Conservation (phyloP, 2,329 filamentous ascomycete species). For the Epichloe baconii region DNA sequence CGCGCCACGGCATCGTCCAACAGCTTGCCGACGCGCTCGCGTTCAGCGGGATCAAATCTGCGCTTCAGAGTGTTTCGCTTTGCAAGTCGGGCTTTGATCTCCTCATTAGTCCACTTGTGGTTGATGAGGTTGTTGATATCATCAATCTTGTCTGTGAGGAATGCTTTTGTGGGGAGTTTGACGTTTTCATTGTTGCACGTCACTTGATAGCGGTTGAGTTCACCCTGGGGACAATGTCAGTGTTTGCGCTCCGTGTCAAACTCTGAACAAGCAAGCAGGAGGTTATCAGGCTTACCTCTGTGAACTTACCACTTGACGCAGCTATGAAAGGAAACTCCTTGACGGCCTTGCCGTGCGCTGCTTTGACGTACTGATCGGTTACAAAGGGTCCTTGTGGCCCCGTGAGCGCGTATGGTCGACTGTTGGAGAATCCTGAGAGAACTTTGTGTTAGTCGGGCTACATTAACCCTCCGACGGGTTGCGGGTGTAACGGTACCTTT, state of each 20-base stretch:
- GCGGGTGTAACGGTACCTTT: conserved; percentile 47
- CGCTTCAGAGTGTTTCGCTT: conserved; percentile 55
- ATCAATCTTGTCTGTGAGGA: conserved; percentile 57
- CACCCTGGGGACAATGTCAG: conserved; percentile 37
- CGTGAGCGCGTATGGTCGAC: conserved; percentile 73
- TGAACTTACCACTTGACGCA: conserved; percentile 74
- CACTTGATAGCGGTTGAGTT: conserved; percentile 70
- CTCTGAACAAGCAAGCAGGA: too few species aligned
- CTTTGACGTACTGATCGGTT: conserved; percentile 73
- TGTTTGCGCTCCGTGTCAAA: not conserved
- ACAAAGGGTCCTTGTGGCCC: conserved; percentile 65
- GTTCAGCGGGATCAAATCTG: conserved; percentile 53
- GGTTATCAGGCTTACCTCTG: conserved; percentile 45
- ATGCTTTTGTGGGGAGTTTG: conserved; percentile 58
- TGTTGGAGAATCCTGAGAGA: conserved; percentile 54
- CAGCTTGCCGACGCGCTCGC: conserved; percentile 50
- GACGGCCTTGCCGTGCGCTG: conserved; percentile 70
- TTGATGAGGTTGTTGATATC: conserved; percentile 71
- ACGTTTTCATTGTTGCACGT: conserved; percentile 60
- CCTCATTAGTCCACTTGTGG: conserved; percentile 69
- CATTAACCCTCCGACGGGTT: not conserved
- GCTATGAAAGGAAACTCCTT: conserved; percentile 82
- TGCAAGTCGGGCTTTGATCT: conserved; percentile 67
- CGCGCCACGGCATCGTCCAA: conserved; percentile 52
- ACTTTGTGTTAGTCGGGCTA: not conserved